Evolutionary conservation across 2,329 filamentous ascomycete species (phyloP).

Genomic region (Colletotrichum orchidophilum): DNA sequence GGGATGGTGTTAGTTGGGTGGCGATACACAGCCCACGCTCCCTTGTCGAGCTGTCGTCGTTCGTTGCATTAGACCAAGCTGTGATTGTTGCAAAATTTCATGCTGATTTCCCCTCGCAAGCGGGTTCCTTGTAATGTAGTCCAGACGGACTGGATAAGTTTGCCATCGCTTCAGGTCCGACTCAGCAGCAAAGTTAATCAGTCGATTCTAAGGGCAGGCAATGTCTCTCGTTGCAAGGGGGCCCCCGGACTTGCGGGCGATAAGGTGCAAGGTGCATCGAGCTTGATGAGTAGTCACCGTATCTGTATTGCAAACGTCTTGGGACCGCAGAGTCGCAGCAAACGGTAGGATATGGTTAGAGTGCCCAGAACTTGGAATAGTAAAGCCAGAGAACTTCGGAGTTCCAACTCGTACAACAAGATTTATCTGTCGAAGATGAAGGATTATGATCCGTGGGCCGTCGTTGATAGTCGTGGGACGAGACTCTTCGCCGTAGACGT

Average conservation of each 20-base stretch:
- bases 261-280: constrained; percentile 10
- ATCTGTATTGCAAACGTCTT: background rate
- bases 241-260: background rate
- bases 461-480: background rate
- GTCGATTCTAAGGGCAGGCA: constrained; percentile 6
- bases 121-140: constrained; percentile 8
- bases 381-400: background rate
- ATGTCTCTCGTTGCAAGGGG: constrained; percentile 6
- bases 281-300: background rate
- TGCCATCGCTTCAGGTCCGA: constrained; percentile 18
- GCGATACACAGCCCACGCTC: constrained; percentile 11
- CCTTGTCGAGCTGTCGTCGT: background rate
- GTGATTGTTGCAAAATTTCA: background rate
- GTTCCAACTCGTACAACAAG: background rate
- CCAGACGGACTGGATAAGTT: constrained; percentile 24
- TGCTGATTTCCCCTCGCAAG: background rate
- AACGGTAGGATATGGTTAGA: background rate
- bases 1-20: background rate
- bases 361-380: background rate
- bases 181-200: constrained; percentile 6
- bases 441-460: background rate
- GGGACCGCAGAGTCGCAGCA: background rate
- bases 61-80: background rate
- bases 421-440: background rate
- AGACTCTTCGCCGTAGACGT: background rate